Conservation (phyloP, 2,329 filamentous ascomycete genomes). For the Drechslerella stenobrocha region DNA sequence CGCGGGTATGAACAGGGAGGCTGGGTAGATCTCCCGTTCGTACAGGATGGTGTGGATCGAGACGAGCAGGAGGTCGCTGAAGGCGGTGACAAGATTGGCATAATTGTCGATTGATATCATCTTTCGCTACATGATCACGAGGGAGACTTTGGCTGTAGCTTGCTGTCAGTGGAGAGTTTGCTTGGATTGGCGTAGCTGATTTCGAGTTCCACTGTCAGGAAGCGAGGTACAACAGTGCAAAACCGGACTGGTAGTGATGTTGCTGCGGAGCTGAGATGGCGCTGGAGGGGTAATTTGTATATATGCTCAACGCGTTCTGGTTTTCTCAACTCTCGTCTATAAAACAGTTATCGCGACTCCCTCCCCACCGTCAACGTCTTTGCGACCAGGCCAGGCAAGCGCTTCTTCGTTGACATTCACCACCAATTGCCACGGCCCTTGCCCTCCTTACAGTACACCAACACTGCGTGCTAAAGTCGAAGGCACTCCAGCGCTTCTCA, state of each 20-base stretch:
- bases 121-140: slow-evolving; percentile 50
- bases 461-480: background rate
- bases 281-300: slow-evolving; percentile 38
- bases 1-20: slow-evolving; percentile 73
- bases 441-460: slow-evolving; percentile 1
- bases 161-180: too few relatives aligned
- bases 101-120: slow-evolving; percentile 37
- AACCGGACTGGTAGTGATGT: too few relatives aligned
- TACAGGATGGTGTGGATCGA: slow-evolving; percentile 84
- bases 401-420: slow-evolving; percentile 3
- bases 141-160: too few relatives aligned
- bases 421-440: slow-evolving; percentile 21
- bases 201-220: too few relatives aligned
- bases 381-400: background rate
- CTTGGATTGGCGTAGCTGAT: too few relatives aligned
- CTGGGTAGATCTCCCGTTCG: slow-evolving; percentile 77
- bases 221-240: too few relatives aligned
- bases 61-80: slow-evolving; percentile 78
- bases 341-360: slow-evolving; percentile 38
- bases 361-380: slow-evolving; percentile 17
- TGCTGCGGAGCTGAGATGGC: too few relatives aligned
- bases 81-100: slow-evolving; percentile 65
- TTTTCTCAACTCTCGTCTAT: slow-evolving; percentile 13
- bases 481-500: slow-evolving; percentile 7
- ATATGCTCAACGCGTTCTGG: slow-evolving; percentile 26